Evolutionary conservation across 768 basidiomycete genomes (phyloP).

Genomic region (Paxillus involutus): DNA sequence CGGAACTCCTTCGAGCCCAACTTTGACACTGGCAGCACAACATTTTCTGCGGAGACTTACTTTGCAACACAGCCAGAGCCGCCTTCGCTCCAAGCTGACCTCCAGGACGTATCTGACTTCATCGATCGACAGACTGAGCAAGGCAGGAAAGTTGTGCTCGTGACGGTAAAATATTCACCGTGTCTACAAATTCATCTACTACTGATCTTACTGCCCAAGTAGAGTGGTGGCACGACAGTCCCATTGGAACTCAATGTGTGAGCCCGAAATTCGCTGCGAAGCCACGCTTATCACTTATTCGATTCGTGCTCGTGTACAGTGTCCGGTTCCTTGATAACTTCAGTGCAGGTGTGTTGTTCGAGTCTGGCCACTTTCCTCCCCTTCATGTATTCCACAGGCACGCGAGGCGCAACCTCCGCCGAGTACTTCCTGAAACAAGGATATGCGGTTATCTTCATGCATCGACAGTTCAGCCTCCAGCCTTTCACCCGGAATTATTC

Average conservation of each 20-base stretch:
- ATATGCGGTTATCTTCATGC: conserved; percentile 99
- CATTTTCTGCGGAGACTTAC: conserved; percentile 86
- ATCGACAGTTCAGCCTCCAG: conserved; percentile 95
- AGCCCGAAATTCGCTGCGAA: conserved; percentile 36
- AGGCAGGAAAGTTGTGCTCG: conserved; percentile 82
- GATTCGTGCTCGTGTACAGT: conserved; percentile 41
- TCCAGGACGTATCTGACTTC: conserved; percentile 65
- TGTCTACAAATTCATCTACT: neutral
- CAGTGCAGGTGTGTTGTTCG: conserved; percentile 73
- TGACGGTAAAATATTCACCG: conserved; percentile 67
- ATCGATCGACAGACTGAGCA: conserved; percentile 62
- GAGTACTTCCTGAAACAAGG: conserved; percentile 94
- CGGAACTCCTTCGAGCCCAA: conserved; percentile 10
- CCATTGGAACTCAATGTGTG: conserved; percentile 99
- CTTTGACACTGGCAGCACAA: conserved; percentile 4
- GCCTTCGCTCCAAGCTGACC: conserved; percentile 63
- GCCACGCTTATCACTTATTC: conserved; percentile 15
- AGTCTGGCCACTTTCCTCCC: neutral
- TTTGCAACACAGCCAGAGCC: conserved; percentile 88
- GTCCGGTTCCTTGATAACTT: conserved; percentile 99
- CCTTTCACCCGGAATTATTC: conserved; percentile 98
- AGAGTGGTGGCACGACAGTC: conserved; percentile 99
- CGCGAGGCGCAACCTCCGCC: conserved; percentile 94
- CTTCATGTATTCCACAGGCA: conserved; percentile 51
- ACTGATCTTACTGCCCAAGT: conserved; percentile 13